Evolutionary conservation across 1,284 basidiomycete genomes (phyloP).

Genomic region (Entoloma clypeatum): DNA sequence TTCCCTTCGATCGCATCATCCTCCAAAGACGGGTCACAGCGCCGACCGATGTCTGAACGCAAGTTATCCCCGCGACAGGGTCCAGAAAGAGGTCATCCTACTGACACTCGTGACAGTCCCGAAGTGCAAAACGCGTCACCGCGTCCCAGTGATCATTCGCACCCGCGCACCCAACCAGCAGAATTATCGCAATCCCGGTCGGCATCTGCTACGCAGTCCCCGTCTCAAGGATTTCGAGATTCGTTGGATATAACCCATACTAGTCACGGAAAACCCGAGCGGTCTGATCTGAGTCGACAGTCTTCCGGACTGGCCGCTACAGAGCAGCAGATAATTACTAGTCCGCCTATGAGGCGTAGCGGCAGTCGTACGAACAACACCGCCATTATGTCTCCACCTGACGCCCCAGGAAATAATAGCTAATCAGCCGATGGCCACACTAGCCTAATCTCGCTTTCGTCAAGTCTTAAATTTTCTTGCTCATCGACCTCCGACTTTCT

Average conservation of each 20-base stretch:
- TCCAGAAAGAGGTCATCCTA: too few species aligned
- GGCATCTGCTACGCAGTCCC: conserved; percentile 27
- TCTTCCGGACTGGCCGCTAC: conserved; percentile 13
- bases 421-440: conserved; percentile 10
- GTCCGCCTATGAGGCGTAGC: conserved; percentile 15
- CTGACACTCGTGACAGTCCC: too few species aligned
- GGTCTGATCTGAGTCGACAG: conserved; percentile 26
- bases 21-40: too few species aligned
- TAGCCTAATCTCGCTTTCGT: conserved; percentile 3
- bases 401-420: conserved; percentile 22
- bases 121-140: too few species aligned
- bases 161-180: conserved; percentile 18
- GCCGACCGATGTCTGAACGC: too few species aligned
- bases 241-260: conserved; percentile 14
- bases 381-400: conserved; percentile 32
- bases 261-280: conserved; percentile 18
- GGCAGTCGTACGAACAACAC: conserved; percentile 35
- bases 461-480: conserved; percentile 9
- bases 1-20: conserved; percentile 39
- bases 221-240: conserved; percentile 31
- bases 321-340: conserved; percentile 8
- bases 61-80: conserved; percentile 35
- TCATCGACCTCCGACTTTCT: conserved; percentile 7
- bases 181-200: conserved; percentile 23
- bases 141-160: conserved; percentile 27